Evolutionary conservation across 345 rosid species (phyloP), one percentile per base, ranked within the genome.

Genomic region (Geranium brycei): DNA sequence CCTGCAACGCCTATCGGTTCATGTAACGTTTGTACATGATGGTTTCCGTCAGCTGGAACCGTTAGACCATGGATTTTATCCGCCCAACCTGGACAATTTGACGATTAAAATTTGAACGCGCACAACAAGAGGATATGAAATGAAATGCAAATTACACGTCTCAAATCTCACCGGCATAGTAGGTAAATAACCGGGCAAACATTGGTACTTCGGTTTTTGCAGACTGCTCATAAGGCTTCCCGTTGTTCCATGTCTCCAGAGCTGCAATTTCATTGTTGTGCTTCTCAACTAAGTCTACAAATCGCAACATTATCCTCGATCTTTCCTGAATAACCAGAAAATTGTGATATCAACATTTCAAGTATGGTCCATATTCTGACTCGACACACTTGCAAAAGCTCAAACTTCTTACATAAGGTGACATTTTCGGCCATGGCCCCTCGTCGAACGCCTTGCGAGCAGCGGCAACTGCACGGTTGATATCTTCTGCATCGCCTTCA

Each of bases 241-340:
- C 99, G 73, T 85, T 86, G 72, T 93, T 82, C 99, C 99, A 93
- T 53, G 96, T 75, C 82, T 93, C 99, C 3, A 93, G 76, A 58
- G 96, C 75, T 0, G 97, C 99, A 10, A 93, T 76, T 70, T 93
- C 96, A 23, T 90, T 89, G 19, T 70, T 83, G 67, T 93, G 90
- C 77, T 85, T 88, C 76, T 93, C 97, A 8, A 93, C 75, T 80
- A 93, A 84, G 77, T 90, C 97, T 1, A 97, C 97, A 17, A 84
- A 82, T 10, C 78, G 83, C 75, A 90, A 69, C 76, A 93, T 57
- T 65, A 90, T 72, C 74, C 68, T 72, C 16, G 91, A 86, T 72
- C 99, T 79, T 77, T 93, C 97, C 99, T 93, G 82, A 71, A 23
- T 23, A 63, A 69, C 11, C 66, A 63, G 71, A 64, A 40, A 51